These are phyloP conservation scores for Plantago ovata DNA, from an alignment of 257 asterid species.

Conservation along the genomic window DNA sequence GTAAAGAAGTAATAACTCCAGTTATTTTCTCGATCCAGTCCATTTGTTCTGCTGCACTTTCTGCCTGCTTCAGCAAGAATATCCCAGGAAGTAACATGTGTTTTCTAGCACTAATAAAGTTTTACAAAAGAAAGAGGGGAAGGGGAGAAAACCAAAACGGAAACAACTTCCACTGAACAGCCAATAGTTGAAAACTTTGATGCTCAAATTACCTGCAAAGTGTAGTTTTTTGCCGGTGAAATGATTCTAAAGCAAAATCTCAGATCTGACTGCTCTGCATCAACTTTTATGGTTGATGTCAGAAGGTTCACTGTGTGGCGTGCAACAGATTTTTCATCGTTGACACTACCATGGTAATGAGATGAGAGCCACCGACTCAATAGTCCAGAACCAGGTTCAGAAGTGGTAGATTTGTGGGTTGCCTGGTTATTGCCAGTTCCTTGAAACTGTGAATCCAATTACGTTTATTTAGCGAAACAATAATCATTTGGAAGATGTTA, in stretches of 20 bases:
- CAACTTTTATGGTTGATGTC: slow-evolving; percentile 77
- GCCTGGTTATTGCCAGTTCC: slow-evolving; percentile 48
- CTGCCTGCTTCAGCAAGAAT: slow-evolving; percentile 56
- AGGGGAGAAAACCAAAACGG: too few species aligned
- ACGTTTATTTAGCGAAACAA: slow-evolving; percentile 24
- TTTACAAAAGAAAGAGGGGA: neutral
- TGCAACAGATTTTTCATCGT: slow-evolving; percentile 68
- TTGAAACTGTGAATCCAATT: slow-evolving; percentile 37
- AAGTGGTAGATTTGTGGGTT: slow-evolving; percentile 41
- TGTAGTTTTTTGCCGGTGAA: slow-evolving; percentile 76
- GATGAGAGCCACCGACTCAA: slow-evolving; percentile 89
- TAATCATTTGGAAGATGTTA: neutral
- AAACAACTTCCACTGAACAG: slow-evolving; percentile 16
- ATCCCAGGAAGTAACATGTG: slow-evolving; percentile 12
- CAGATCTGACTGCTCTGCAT: slow-evolving; percentile 73
- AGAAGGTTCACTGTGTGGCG: slow-evolving; percentile 75
- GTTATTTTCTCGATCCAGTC: slow-evolving; percentile 90
- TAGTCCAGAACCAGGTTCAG: slow-evolving; percentile 69
- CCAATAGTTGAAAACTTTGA: neutral
- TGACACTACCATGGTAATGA: slow-evolving; percentile 86
- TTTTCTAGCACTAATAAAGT: neutral
- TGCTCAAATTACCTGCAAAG: slow-evolving; percentile 58
- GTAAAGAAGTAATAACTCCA: slow-evolving; percentile 74
- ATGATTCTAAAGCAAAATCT: slow-evolving; percentile 89
- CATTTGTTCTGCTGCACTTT: slow-evolving; percentile 67